Evolutionary conservation across 768 basidiomycete species (phyloP), one percentile per base, ranked within the genome.

Genomic region (Leccinum aurantiacum): DNA sequence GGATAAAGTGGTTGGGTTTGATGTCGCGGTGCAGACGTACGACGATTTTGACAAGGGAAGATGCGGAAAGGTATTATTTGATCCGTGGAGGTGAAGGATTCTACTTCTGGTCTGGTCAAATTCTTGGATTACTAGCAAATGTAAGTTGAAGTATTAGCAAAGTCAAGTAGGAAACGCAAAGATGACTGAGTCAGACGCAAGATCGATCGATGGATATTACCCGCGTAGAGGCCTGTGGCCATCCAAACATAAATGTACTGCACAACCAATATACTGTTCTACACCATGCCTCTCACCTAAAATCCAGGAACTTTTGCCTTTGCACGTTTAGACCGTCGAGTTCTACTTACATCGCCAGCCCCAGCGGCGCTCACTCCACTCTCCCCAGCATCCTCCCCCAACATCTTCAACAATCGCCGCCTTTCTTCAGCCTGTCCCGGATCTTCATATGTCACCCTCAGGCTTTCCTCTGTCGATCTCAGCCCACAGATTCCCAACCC

Each of bases 51-150:
- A 93, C 63, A 84, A 87, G 69, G 86, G 87, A 22, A 76, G 80
- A 68, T 81, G 88, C 41, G 91, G 91, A 1, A 91, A 93, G 73
- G 83, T 89, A 10, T 76, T 91, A 33, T 91, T 93, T 65, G 86
- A 89, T 72, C 88, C 88, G 27, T 91, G 87, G 89, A 80, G 72
- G 61, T 82, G 19, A 68, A 35, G 25, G 37, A 19, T 13, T 19
- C 3, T 46, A 46, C 44, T 46, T 46, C n/a, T 19, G 19, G 19
- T 19, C 44, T 44, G 41, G 41, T 19, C 41, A 44, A 44, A 2
- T 11, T 44, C 41, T 19, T 46, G 11, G 10, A 46, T 46, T 44
- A 19, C 19, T 19, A 46, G 10, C 19, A 46, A 19, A 46, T 46
- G 19, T 44, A 44, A 19, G 41, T 44, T 44, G 41, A 44, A 44